Evolutionary conservation across 1,139 yeast genomes (phyloP).

Genomic region (Blastobotrys proliferans): DNA sequence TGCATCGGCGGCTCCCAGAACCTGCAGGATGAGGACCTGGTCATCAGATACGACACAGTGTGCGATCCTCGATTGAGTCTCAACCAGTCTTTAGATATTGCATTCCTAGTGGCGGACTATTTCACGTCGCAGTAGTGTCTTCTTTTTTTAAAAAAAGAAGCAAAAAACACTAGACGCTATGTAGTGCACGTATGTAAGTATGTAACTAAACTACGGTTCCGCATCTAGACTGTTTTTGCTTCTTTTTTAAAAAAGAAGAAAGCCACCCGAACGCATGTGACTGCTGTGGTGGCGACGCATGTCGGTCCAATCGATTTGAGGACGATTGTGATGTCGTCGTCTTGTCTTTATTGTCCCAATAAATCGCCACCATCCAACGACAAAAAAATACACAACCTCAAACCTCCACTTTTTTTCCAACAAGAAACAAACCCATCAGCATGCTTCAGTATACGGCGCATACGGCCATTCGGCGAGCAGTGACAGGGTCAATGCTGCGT

Average conservation of each 20-base stretch:
- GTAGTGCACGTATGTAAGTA: neutral
- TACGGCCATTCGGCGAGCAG: neutral
- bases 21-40: conserved; percentile 40
- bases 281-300: too few relatives aligned
- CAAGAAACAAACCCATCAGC: neutral
- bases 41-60: conserved; percentile 40
- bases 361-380: too few relatives aligned
- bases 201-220: neutral
- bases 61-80: conserved; percentile 43
- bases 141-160: too few relatives aligned
- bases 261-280: too few relatives aligned
- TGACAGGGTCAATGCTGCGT: neutral
- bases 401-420: too few relatives aligned
- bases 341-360: too few relatives aligned
- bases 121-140: conserved; percentile 23
- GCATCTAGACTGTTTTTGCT: too few relatives aligned
- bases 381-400: too few relatives aligned
- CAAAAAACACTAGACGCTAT: too few relatives aligned
- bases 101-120: conserved; percentile 41
- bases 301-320: too few relatives aligned
- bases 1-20: conserved; percentile 44
- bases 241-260: too few relatives aligned
- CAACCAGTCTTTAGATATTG: conserved; percentile 41
- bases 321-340: too few relatives aligned
- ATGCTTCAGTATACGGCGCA: neutral